phyloP scores from a whole-genome alignment of 176 grass and related monocot genomes.

The Juncus inflexus region DNA sequence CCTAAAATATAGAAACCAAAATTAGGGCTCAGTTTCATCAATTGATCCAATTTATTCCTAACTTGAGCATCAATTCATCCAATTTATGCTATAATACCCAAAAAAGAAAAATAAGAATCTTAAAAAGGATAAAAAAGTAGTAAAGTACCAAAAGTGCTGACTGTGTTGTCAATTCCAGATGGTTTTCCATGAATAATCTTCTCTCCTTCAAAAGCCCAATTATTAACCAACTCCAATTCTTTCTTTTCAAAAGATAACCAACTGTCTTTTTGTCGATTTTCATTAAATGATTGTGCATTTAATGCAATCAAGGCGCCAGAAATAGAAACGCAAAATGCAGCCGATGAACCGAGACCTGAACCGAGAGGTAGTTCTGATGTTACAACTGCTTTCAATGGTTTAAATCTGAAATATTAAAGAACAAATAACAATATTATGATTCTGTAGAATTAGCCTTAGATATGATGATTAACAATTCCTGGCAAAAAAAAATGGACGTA shows the following conservation, averaged over 20 bases:
- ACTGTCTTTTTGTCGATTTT: constrained; percentile 2
- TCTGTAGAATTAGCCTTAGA: not conserved
- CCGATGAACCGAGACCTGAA: constrained; percentile 71
- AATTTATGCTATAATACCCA: not conserved
- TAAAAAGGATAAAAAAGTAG: not conserved
- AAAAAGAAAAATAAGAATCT: not conserved
- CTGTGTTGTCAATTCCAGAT: constrained; percentile 83
- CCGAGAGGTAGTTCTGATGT: constrained; percentile 67
- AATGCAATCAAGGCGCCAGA: constrained; percentile 45
- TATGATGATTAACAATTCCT: not conserved
- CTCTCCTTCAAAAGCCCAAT: constrained; percentile 84
- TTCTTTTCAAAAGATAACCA: constrained; percentile 40
- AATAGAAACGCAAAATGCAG: constrained; percentile 64
- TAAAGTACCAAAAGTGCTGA: constrained; percentile 70
- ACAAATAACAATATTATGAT: not conserved
- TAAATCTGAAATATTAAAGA: constrained; percentile 38
- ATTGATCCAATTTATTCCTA: not conserved
- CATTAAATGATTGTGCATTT: constrained; percentile 24
- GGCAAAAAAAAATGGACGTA: not conserved
- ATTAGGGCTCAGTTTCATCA: no score
- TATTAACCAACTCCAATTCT: constrained; percentile 62
- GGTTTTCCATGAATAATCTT: constrained; percentile 90
- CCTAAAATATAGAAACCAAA: constrained; percentile 36
- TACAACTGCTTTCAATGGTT: constrained; percentile 51
- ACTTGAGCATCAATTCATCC: not conserved